Evolutionary conservation across 2,329 filamentous ascomycete genomes (phyloP), one percentile per base, ranked within the genome.

Genomic region (Cryphonectria parasitica): DNA sequence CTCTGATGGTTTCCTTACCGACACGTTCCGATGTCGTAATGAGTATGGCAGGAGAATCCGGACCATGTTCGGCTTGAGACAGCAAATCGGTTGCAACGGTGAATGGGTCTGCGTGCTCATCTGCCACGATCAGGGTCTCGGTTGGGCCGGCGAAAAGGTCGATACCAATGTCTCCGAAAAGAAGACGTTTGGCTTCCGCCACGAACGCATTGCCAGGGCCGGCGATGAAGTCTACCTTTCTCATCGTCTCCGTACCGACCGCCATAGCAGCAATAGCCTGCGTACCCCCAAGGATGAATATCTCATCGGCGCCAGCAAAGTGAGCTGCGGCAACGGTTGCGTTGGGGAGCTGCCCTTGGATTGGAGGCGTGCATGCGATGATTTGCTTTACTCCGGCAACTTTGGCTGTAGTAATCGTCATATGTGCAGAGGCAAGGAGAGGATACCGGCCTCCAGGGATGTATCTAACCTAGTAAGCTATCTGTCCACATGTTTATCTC

Each of bases 401-500:
- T 74, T 87, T 87, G 31, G 85, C 85, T 0, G 85, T 87, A 5
- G 87, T 75, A 63, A 87, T 86, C 2, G 85, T 87, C 86, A 87
- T 87, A 75, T 87, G 86, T 2, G 84, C 84, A 10, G 82, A 85
- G 1, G 85, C 86, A 2, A 87, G 82, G 2, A 87, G 79, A 0
- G 85, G 84, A 71, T 87, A 88, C 8, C 85, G 80, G 3, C 85
- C 85, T 6, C 84, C 85, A 0, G 85, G 85, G 56, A 87, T 85
- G 72, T 85, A 85, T 0, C 73, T 74, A 22, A 22, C 3, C n/a
- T 56, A n/a, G 25, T 56, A 25, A 56, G 52, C 52, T 28, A 0
- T 31, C 3, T 56, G 15, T 6, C 0, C 52, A 2, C 25, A 6
- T 7, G 4, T 25, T 31, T 10, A 28, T 25, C 52, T 56, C 3